Base-by-base conservation (phyloP, 768 basidiomycete species). In the Auriscalpium vulgare region DNA sequence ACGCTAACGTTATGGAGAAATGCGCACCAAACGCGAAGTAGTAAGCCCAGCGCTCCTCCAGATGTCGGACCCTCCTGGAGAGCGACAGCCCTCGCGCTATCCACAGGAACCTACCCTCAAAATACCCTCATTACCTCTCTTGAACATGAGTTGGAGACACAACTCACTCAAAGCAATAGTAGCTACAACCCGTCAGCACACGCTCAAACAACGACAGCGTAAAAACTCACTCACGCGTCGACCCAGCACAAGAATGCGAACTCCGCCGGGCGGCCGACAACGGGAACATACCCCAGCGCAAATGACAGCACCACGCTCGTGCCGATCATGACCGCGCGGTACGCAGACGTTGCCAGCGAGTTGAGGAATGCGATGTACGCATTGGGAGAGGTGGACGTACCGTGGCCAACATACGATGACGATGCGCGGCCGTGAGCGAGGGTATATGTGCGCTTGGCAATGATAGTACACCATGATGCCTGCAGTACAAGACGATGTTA, bases 31-130 rank as follows among this genome's bases (percentile, higher is more conserved):
- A 95, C 5, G 87, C 87, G 56, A 92, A 78, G 65, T 85, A 91
- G 70, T 94, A 95, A 2, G 87, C 80, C 92, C 92, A 95, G 44
- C 91, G 80, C 69, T 92, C 89, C 70, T 95, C 92, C 17, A 93
- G 72, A 66, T 87, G 80, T 49, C 84, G 73, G 47, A 92, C 80
- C 54, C 90, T 75, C 13, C 79, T 72, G 2, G 88, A 78, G 11
- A 91, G 72, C 11, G 87, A 84, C 59, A 85, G 63, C 2, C 88
- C 88, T 13, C 84, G 81, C 9, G 88, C 80, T 47, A 87, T 81
- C 88, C 88, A 91, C 17, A 86, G 77, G 65, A 87, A 91, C 65
- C 89, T 90, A 55, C 54, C 4, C 13, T 13, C 17, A 14, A 3
- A 13, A 43, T 17, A 51, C 37, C 61, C 62, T 62, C 67, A 60